Evolutionary conservation across 257 asterid species (phyloP).

Genomic region (Nicotiana obtusifolia): DNA sequence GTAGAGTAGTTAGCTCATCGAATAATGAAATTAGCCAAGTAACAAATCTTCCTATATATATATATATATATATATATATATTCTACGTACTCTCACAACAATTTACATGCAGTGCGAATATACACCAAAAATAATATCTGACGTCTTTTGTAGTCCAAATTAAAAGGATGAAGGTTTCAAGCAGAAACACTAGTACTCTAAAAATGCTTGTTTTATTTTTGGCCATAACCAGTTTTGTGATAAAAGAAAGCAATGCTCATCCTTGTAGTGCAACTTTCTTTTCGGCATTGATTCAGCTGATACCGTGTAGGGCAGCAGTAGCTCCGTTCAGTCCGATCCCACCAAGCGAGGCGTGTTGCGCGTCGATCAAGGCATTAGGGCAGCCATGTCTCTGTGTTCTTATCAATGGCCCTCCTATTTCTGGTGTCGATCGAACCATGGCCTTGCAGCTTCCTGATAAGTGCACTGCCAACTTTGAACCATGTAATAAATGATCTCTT

Average conservation of each 20-base stretch:
- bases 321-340: slow-evolving; percentile 61
- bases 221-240: slow-evolving; percentile 13
- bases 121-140: neutral
- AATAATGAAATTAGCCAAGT: neutral
- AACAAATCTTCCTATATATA: neutral
- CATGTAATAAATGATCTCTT: slow-evolving; percentile 36
- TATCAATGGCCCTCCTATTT: slow-evolving; percentile 87
- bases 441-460: slow-evolving; percentile 87
- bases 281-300: slow-evolving; percentile 74
- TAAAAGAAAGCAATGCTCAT: slow-evolving; percentile 33
- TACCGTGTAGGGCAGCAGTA: slow-evolving; percentile 87
- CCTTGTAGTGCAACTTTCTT: slow-evolving; percentile 69
- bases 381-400: slow-evolving; percentile 89
- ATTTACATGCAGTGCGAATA: neutral
- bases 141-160: neutral
- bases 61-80: too few species aligned
- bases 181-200: neutral
- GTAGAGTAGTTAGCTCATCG: neutral
- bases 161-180: slow-evolving; percentile 29
- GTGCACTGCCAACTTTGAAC: slow-evolving; percentile 77
- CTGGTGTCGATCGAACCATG: slow-evolving; percentile 72
- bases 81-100: neutral
- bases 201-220: slow-evolving; percentile 27
- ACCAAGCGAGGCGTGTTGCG: slow-evolving; percentile 79
- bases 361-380: slow-evolving; percentile 76